A percentile compares a stretch with the other conserved stretches of the same genome.
Conservation (phyloP, 2,329 filamentous ascomycete species). For the Colletotrichum chlorophyti region DNA sequence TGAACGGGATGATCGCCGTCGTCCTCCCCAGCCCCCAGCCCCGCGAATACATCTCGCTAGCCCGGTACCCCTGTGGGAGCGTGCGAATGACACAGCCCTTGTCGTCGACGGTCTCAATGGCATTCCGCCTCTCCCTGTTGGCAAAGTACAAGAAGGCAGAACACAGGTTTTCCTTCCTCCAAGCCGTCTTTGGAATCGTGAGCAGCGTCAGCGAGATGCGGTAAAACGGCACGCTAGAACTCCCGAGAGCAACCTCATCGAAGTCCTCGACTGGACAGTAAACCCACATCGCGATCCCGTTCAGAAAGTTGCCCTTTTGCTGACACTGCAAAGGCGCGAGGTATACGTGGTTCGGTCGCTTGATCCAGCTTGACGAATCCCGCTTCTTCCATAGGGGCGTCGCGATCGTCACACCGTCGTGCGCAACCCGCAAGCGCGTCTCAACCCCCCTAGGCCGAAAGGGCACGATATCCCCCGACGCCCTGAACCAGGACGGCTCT, state of each 20-base stretch:
- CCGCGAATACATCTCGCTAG: not conserved
- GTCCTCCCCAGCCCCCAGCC: not conserved
- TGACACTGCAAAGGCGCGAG: not conserved
- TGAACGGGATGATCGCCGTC: not conserved
- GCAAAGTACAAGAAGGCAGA: not conserved
- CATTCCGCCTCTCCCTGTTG: not conserved
- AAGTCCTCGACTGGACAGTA: too few relatives aligned
- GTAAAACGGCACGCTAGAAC: not conserved
- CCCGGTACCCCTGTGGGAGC: not conserved
- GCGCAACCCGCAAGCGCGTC: not conserved
- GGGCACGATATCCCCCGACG: not conserved
- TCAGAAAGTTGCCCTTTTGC: not conserved
- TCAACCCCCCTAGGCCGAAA: not conserved
- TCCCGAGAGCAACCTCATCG: too few relatives aligned
- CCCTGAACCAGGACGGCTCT: not conserved
- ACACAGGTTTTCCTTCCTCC: not conserved
- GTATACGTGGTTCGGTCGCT: not conserved
- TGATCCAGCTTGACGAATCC: not conserved
- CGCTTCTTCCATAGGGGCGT: not conserved
- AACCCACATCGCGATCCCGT: not conserved
- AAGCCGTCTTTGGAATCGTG: not conserved
- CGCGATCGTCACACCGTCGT: not conserved
- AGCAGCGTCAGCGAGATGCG: not conserved
- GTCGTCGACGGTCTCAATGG: not conserved
- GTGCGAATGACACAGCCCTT: not conserved